These are phyloP conservation scores for Hortaea werneckii DNA, from an alignment of 2,329 filamentous ascomycete species.

Conservation along the genomic window DNA sequence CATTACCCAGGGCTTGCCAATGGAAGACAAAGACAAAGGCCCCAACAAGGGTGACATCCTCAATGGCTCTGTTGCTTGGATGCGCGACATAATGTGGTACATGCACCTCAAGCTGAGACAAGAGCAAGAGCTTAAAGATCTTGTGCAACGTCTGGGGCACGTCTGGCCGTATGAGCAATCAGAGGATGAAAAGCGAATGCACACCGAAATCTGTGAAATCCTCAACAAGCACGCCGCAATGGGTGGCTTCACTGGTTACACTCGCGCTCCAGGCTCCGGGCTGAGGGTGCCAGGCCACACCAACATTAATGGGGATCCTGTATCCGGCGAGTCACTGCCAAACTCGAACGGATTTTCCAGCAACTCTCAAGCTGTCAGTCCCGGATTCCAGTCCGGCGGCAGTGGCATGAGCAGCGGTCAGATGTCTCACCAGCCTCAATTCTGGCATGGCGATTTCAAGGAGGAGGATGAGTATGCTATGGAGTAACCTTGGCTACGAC, in stretches of 20 bases:
- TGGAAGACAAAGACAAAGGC: constrained; percentile 97
- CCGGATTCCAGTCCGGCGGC: constrained; percentile 52
- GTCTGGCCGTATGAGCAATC: constrained; percentile 70
- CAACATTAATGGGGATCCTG: constrained; percentile 72
- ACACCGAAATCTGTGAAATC: constrained; percentile 79
- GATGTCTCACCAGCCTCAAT: constrained; percentile 35
- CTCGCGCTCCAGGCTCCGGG: constrained; percentile 70
- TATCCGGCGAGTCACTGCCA: constrained; percentile 49
- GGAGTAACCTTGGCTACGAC: constrained; percentile 37
- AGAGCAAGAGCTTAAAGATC: constrained; percentile 74
- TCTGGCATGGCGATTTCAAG: constrained; percentile 57
- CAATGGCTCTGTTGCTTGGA: constrained; percentile 95
- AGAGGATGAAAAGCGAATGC: constrained; percentile 93
- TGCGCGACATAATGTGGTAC: constrained; percentile 95
- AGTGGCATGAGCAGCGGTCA: constrained; percentile 49
- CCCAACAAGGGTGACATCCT: constrained; percentile 98
- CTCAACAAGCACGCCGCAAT: constrained; percentile 67
- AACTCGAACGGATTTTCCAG: constrained; percentile 15
- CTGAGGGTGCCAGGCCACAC: constrained; percentile 89
- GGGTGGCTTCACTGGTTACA: constrained; percentile 62
- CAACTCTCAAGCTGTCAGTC: constrained; percentile 35
- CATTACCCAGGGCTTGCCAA: constrained; percentile 83
- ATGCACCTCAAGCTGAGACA: constrained; percentile 80
- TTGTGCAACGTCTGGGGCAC: constrained; percentile 61
- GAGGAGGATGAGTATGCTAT: constrained; percentile 91